Base-by-base conservation (phyloP, 1,284 basidiomycete species). In the Coniophora puteana region DNA sequence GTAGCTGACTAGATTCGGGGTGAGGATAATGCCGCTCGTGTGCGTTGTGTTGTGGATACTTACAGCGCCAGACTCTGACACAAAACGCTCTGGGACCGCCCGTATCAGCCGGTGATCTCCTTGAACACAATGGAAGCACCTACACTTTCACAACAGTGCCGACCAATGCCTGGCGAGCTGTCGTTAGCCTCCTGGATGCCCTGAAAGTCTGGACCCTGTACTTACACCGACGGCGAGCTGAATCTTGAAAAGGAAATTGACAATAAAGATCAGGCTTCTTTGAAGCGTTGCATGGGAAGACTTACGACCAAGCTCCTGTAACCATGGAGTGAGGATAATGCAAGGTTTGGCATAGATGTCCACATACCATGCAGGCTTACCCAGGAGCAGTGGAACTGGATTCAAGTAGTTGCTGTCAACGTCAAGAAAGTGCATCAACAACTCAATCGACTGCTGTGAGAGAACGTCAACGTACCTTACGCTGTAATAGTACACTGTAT, bases 11-110 rank as follows among this genome's bases (percentile, higher is more conserved):
- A 43, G 39, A 47, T 14, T 40, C n/a, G n/a, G n/a, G n/a, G n/a
- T n/a, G n/a, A n/a, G n/a, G n/a, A n/a, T n/a, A n/a, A n/a, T n/a
- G n/a, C n/a, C n/a, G n/a, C n/a, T n/a, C n/a, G n/a, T n/a, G n/a
- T n/a, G n/a, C n/a, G n/a, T n/a, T n/a, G n/a, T n/a, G n/a, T n/a
- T n/a, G n/a, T n/a, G n/a, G n/a, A n/a, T 5, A 28, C 79, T 58
- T 54, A 86, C 82, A 86, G 62, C 81, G 64, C 79, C 80, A 85
- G 36, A 86, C 80, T 25, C 83, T 73, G 50, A 82, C n/a, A n/a
- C n/a, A n/a, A n/a, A n/a, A n/a, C n/a, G n/a, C n/a, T n/a, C n/a
- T n/a, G n/a, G n/a, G n/a, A n/a, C n/a, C n/a, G n/a, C n/a, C n/a
- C n/a, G n/a, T 16, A 24, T 42, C 29, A 23, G 38, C 26, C 4